Evolutionary conservation across 202 grass and related monocot species (phyloP).

Genomic region (Hordeum pubiflorum): DNA sequence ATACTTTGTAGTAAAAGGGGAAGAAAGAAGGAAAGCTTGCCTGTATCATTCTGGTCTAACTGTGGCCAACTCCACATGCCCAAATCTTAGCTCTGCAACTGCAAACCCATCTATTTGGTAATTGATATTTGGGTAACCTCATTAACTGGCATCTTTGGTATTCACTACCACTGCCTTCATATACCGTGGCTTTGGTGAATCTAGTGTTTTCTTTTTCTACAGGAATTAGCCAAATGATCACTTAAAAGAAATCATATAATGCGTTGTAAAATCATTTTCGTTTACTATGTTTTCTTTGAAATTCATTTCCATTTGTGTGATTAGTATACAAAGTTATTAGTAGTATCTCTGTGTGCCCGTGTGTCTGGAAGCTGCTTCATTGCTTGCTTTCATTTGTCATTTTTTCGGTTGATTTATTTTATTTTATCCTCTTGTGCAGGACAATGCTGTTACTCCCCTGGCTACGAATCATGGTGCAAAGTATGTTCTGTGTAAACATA

Average conservation of each 20-base stretch:
- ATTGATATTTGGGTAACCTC: constrained; percentile 45
- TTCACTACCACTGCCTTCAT: constrained; percentile 40
- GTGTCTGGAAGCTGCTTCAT: background rate
- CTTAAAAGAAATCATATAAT: background rate
- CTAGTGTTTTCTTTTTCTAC: constrained; percentile 10
- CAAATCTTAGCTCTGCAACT: constrained; percentile 40
- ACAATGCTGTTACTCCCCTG: constrained; percentile 29
- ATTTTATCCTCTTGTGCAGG: constrained; percentile 41
- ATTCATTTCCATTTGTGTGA: background rate
- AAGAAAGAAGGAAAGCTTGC: constrained; percentile 48
- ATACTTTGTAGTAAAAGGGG: constrained; percentile 55
- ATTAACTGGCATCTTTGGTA: constrained; percentile 44
- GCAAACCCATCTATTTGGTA: constrained; percentile 48
- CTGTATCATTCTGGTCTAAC: constrained; percentile 41
- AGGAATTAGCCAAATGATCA: background rate
- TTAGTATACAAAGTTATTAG: background rate
- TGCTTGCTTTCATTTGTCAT: constrained; percentile 4
- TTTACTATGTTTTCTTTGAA: background rate
- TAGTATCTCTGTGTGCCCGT: background rate
- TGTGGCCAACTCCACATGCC: constrained; percentile 30
- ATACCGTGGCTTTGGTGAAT: constrained; percentile 29
- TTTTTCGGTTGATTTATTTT: constrained; percentile 11
- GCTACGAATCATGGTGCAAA: constrained; percentile 38
- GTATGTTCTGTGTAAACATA: constrained; percentile 43
- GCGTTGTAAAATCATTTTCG: background rate